Conservation (phyloP, 257 asterid species). For the Anisodus acutangulus region DNA sequence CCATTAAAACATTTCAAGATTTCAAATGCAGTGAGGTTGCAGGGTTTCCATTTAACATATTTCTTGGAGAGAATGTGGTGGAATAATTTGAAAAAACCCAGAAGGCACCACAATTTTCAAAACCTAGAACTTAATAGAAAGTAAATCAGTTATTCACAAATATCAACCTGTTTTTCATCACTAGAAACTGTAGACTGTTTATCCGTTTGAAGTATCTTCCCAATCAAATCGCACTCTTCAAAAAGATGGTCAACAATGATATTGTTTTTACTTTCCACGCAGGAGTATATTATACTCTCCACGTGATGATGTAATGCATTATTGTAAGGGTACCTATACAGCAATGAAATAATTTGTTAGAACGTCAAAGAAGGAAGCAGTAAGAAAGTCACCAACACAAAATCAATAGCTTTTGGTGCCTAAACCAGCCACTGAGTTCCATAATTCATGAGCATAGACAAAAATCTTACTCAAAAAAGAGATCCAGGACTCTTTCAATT, state of each 20-base stretch:
- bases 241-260: constrained; percentile 71
- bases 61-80: constrained; percentile 1
- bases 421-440: background rate
- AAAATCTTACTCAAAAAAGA: constrained; percentile 80
- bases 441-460: constrained; percentile 26
- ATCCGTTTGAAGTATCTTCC: constrained; percentile 75
- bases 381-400: constrained; percentile 12
- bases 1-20: constrained; percentile 14
- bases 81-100: background rate
- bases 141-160: constrained; percentile 21
- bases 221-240: constrained; percentile 66
- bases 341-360: constrained; percentile 1
- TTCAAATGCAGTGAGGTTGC: background rate
- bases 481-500: constrained; percentile 76
- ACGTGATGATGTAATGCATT: constrained; percentile 96
- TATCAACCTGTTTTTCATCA: constrained; percentile 61
- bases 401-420: constrained; percentile 19
- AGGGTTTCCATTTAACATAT: background rate
- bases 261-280: constrained; percentile 78
- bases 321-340: constrained; percentile 82
- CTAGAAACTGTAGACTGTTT: constrained; percentile 58
- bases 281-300: constrained; percentile 83
- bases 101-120: constrained; percentile 12
- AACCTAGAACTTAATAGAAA: background rate
- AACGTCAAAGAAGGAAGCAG: background rate